Conservation (phyloP, 345 rosid species). For the Camelina neglecta region DNA sequence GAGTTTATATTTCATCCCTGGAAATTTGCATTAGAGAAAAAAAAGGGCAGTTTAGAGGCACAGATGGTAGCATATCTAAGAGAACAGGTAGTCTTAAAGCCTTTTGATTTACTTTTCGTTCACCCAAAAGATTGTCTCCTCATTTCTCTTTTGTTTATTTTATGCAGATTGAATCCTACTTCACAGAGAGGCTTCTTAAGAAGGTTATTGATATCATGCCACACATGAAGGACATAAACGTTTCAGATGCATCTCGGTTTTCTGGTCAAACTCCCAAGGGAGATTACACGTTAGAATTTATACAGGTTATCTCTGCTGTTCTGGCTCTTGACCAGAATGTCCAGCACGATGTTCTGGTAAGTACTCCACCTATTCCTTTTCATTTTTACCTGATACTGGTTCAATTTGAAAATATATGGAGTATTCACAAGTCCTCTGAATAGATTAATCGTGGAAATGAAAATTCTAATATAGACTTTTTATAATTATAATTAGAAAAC, state of each 20-base stretch:
- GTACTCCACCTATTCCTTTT: constrained; percentile 23
- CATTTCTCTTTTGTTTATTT: constrained; percentile 25
- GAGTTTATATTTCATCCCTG: constrained; percentile 89
- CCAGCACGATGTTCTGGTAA: constrained; percentile 89
- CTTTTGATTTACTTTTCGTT: constrained; percentile 12
- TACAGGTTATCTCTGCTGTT: constrained; percentile 81
- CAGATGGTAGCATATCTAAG: constrained; percentile 67
- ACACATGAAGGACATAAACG: constrained; percentile 58
- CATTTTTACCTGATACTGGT: constrained; percentile 9
- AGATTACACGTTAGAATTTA: constrained; percentile 79
- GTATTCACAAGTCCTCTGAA: constrained; percentile 22
- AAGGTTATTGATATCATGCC: constrained; percentile 65
- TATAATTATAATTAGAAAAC: constrained; percentile 3
- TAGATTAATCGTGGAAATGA: background rate
- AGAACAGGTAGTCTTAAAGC: constrained; percentile 58
- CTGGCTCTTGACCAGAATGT: constrained; percentile 82
- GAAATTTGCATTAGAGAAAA: constrained; percentile 68
- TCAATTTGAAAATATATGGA: constrained; percentile 19
- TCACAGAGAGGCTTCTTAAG: constrained; percentile 69
- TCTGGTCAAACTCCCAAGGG: constrained; percentile 45
- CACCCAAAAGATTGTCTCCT: constrained; percentile 17
- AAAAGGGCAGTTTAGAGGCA: constrained; percentile 59
- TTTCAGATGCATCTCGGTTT: constrained; percentile 47
- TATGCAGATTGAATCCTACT: constrained; percentile 70
- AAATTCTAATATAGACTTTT: background rate